Conservation (phyloP, 1,139 yeast genomes). For the Diutina neorugosa region DNA sequence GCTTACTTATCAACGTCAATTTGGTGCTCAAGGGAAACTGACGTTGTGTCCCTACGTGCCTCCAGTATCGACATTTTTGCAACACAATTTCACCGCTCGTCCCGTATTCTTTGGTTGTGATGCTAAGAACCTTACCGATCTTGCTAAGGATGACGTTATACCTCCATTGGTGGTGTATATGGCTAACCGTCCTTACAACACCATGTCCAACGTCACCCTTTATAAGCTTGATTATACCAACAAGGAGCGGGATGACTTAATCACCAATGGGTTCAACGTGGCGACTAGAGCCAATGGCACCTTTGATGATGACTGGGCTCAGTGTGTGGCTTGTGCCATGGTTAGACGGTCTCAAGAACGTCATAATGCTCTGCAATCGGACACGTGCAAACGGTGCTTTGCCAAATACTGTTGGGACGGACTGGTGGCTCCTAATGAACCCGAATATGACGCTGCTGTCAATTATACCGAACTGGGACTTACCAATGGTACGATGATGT, state of each 20-base stretch:
- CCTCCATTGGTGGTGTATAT: conserved; percentile 75
- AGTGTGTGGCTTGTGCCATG: conserved; percentile 4
- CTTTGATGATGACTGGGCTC: neutral
- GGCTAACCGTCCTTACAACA: conserved; percentile 66
- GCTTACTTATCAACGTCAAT: conserved; percentile 57
- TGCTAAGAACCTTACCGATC: conserved; percentile 46
- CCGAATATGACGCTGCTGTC: conserved; percentile 15
- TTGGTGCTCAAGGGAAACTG: conserved; percentile 46
- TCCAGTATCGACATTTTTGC: conserved; percentile 43
- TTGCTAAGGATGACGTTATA: conserved; percentile 20
- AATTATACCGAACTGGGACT: conserved; percentile 19
- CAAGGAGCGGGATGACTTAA: conserved; percentile 45
- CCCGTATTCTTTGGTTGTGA: conserved; percentile 88
- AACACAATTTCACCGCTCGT: conserved; percentile 41
- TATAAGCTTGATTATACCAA: conserved; percentile 51
- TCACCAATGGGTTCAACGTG: conserved; percentile 32
- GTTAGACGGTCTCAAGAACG: conserved; percentile 3
- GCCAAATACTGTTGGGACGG: conserved; percentile 14
- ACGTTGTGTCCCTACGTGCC: conserved; percentile 82
- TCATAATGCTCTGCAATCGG: conserved; percentile 5
- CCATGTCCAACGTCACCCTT: conserved; percentile 60
- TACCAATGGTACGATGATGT: conserved; percentile 14
- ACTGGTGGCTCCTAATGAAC: conserved; percentile 5
- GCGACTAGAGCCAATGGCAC: conserved; percentile 4
- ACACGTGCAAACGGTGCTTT: conserved; percentile 11